phyloP scores from a whole-genome alignment of 768 basidiomycete species.

The Termitomyces sp. region DNA sequence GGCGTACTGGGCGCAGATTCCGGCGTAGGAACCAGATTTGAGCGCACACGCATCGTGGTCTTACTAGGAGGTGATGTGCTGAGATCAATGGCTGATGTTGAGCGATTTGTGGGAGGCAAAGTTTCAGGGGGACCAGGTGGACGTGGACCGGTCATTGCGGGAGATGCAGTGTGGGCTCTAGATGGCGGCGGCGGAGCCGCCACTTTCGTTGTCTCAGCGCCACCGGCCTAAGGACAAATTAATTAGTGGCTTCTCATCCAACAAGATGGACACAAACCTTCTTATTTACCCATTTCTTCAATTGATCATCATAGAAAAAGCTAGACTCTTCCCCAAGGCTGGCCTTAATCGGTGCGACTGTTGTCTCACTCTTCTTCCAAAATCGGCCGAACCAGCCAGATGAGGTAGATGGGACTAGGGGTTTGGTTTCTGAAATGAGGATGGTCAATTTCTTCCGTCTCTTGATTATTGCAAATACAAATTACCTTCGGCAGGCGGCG shows the following conservation, averaged over 20 bases:
- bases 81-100: slow-evolving; percentile 65
- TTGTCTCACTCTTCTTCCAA: slow-evolving; percentile 63
- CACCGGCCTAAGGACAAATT: slow-evolving; percentile 29
- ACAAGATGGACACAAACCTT: slow-evolving; percentile 49
- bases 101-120: slow-evolving; percentile 44
- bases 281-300: slow-evolving; percentile 95
- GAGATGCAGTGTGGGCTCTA: slow-evolving; percentile 84
- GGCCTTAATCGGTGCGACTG: slow-evolving; percentile 77
- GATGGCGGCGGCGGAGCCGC: slow-evolving; percentile 71
- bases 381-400: slow-evolving; percentile 77
- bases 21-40: slow-evolving; percentile 55
- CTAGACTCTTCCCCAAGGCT: slow-evolving; percentile 88
- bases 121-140: slow-evolving; percentile 20
- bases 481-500: slow-evolving; percentile 27
- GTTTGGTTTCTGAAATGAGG: slow-evolving; percentile 6
- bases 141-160: slow-evolving; percentile 46
- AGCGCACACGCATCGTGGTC: slow-evolving; percentile 55
- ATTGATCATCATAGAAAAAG: slow-evolving; percentile 94
- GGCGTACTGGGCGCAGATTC: slow-evolving; percentile 49
- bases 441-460: neutral
- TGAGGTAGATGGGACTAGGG: slow-evolving; percentile 38
- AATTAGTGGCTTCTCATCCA: neutral
- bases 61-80: slow-evolving; percentile 49
- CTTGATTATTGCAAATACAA: neutral
- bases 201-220: slow-evolving; percentile 39